Percentiles rank a stretch among this genome's conserved stretches.
Conservation (phyloP, 2,329 filamentous ascomycete genomes). For the Macrophomina tecta region DNA sequence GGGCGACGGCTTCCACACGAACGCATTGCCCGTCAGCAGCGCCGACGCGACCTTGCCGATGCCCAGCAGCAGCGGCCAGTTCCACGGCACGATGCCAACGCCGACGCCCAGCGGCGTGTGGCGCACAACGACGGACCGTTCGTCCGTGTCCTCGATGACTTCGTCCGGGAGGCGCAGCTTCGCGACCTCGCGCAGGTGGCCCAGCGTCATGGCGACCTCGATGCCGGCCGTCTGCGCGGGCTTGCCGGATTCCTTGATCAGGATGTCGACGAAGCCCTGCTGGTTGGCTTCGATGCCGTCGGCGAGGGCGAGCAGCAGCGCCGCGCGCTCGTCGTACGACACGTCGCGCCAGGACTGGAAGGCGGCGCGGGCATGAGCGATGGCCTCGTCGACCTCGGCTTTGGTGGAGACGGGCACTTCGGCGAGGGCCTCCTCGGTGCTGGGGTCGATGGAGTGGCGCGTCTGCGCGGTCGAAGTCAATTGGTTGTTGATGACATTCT, state of each 20-base stretch:
- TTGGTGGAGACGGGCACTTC: constrained; percentile 55
- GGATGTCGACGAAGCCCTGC: constrained; percentile 34
- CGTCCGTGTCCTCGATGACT: constrained; percentile 50
- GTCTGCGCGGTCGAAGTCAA: constrained; percentile 49
- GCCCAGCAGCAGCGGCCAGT: constrained; percentile 58
- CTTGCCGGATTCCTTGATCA: constrained; percentile 36
- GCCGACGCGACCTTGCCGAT: constrained; percentile 63
- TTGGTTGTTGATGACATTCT: constrained; percentile 58
- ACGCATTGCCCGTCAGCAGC: constrained; percentile 61
- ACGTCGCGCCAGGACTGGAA: constrained; percentile 51
- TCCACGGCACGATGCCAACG: constrained; percentile 49
- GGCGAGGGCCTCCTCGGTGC: constrained; percentile 53
- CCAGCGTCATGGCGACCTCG: constrained; percentile 31
- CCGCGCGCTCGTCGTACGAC: constrained; percentile 33
- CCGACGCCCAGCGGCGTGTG: constrained; percentile 57
- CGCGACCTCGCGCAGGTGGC: constrained; percentile 42
- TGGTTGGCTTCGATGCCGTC: constrained; percentile 34
- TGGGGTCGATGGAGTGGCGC: constrained; percentile 57
- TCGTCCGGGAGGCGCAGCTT: constrained; percentile 47
- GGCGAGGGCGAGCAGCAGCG: constrained; percentile 32
- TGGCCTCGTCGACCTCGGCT: constrained; percentile 56
- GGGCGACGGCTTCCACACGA: constrained; percentile 63
- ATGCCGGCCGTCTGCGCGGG: constrained; percentile 32
- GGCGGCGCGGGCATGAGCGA: constrained; percentile 51
- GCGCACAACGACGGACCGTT: constrained; percentile 54